Conservation (phyloP, 2,329 filamentous ascomycete species). For the Fusarium armeniacum region DNA sequence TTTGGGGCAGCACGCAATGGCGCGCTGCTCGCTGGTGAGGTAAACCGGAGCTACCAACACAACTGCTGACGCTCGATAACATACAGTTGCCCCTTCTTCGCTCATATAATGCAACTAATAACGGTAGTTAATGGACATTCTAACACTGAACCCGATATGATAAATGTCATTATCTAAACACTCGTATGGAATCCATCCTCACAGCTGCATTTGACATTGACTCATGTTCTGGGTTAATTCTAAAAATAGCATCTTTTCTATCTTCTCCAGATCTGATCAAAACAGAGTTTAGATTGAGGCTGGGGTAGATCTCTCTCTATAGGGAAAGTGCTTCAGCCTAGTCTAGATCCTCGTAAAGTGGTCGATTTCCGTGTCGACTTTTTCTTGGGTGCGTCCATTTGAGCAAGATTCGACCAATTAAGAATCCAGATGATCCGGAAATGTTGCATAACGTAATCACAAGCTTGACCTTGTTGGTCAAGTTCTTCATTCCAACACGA, state of each 20-base stretch:
- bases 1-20: no score
- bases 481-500: conserved; percentile 18
- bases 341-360: background rate
- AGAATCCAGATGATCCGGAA: conserved; percentile 23
- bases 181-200: no score
- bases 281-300: conserved; percentile 8
- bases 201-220: background rate
- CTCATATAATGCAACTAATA: background rate
- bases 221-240: background rate
- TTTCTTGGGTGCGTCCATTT: conserved; percentile 39
- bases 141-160: fast-evolving
- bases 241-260: background rate
- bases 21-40: no score
- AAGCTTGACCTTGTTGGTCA: conserved; percentile 20
- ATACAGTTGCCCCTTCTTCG: background rate
- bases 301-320: background rate
- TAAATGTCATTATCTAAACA: background rate
- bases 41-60: no score
- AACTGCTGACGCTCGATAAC: background rate
- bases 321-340: background rate
- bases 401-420: conserved; percentile 47
- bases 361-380: background rate
- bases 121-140: background rate
- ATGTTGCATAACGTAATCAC: conserved; percentile 46
- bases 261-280: background rate